A percentile compares a stretch with the other conserved stretches of the same genome.
Conservation (phyloP, 2,329 filamentous ascomycete genomes). For the Alternaria infectoria region DNA sequence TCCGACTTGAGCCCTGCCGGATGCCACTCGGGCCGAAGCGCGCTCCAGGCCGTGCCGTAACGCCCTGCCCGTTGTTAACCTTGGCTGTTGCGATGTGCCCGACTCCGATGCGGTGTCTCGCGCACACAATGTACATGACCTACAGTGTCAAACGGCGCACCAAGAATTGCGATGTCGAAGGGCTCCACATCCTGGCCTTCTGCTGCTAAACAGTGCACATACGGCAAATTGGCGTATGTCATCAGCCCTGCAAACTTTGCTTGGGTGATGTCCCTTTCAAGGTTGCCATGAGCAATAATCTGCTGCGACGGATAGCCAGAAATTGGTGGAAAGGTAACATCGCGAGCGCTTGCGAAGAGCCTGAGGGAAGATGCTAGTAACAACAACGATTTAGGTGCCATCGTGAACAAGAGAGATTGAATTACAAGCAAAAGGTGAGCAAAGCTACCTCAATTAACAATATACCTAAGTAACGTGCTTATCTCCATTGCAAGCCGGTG, state of each 20-base stretch:
- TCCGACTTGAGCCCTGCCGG: conserved; percentile 57
- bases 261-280: conserved; percentile 36
- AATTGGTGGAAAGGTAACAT: conserved; percentile 54
- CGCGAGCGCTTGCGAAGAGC: conserved; percentile 32
- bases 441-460: not conserved
- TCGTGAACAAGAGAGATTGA: not conserved
- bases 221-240: conserved; percentile 57
- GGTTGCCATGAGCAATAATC: conserved; percentile 26
- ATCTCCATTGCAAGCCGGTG: conserved; percentile 5
- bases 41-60: conserved; percentile 60
- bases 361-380: not conserved
- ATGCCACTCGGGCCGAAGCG: conserved; percentile 61
- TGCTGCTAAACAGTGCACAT: conserved; percentile 54
- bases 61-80: conserved; percentile 43
- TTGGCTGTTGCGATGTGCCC: not conserved
- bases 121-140: conserved; percentile 14
- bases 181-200: conserved; percentile 46
- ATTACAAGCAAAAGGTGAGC: not conserved
- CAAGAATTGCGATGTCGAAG: conserved; percentile 58
- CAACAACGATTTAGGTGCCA: conserved; percentile 2
- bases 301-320: conserved; percentile 45
- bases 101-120: not conserved
- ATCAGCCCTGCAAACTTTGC: conserved; percentile 51
- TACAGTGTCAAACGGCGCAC: conserved; percentile 59
- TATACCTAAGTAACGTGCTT: not conserved